These are phyloP conservation scores for Dactylellina drechsleri DNA, from an alignment of 2,329 filamentous ascomycete species.

Conservation along the genomic window DNA sequence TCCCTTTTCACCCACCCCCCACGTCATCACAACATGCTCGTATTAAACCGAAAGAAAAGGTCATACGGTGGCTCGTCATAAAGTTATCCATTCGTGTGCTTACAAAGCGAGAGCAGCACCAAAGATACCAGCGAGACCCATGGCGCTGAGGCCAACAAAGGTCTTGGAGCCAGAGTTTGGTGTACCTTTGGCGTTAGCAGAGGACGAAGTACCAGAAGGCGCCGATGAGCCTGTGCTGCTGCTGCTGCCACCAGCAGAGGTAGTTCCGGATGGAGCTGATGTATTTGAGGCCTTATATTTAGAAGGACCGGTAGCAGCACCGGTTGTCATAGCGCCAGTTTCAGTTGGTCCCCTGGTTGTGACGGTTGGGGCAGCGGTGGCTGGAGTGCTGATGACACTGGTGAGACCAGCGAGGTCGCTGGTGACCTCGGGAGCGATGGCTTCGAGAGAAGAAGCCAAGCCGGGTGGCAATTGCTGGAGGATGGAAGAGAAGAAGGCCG, in stretches of 20 bases:
- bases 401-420: background rate
- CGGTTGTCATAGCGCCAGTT: background rate
- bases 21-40: background rate
- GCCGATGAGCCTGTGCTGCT: constrained; percentile 4
- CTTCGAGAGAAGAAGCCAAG: constrained; percentile 31
- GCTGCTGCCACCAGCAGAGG: background rate
- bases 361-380: constrained; percentile 28
- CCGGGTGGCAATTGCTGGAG: constrained; percentile 33
- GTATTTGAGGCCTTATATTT: background rate
- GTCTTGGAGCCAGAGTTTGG: constrained; percentile 32
- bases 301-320: background rate
- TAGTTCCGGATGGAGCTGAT: background rate
- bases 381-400: background rate
- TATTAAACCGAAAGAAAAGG: background rate
- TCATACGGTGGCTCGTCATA: too few relatives aligned
- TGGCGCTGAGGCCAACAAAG: constrained; percentile 27
- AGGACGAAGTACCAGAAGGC: constrained; percentile 2
- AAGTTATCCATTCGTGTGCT: background rate
- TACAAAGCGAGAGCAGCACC: constrained; percentile 44
- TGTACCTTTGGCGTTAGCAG: constrained; percentile 1
- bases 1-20: too few relatives aligned
- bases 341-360: constrained; percentile 9
- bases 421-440: constrained; percentile 12
- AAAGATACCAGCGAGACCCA: constrained; percentile 44
- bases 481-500: constrained; percentile 33